A percentile compares a stretch with the other conserved stretches of the same genome.
phyloP scores from a whole-genome alignment of 2,329 filamentous ascomycete species.

The Cytospora piceicola region DNA sequence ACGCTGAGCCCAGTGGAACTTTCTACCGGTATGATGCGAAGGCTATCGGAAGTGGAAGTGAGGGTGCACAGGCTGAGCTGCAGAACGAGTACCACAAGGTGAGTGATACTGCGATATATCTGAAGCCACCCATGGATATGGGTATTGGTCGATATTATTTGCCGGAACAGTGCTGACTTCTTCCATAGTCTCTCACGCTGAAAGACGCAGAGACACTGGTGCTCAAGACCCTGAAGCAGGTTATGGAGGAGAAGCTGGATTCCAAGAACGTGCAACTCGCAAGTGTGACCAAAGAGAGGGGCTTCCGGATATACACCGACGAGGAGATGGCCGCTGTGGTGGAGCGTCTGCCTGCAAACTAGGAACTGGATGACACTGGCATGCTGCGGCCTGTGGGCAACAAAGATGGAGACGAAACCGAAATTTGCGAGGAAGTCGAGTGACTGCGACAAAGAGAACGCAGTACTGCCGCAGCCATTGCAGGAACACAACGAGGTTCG shows the following conservation, averaged over 20 bases:
- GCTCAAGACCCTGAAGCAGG: constrained; percentile 97
- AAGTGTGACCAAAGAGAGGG: constrained; percentile 95
- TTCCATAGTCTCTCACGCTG: constrained; percentile 76
- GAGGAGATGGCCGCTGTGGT: constrained; percentile 96
- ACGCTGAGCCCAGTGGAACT: constrained; percentile 95
- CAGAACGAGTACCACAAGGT: constrained; percentile 98
- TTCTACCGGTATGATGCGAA: constrained; percentile 99
- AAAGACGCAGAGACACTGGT: constrained; percentile 92
- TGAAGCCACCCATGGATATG: not conserved
- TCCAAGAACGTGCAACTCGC: constrained; percentile 98
- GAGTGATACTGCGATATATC: constrained; percentile 27
- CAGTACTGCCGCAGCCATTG: not conserved
- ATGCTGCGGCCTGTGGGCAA: not conserved
- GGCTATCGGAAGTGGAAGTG: constrained; percentile 95
- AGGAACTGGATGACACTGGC: constrained; percentile 28
- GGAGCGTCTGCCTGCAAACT: constrained; percentile 75
- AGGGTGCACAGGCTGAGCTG: constrained; percentile 95
- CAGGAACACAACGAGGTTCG: not conserved
- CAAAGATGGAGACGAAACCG: not conserved
- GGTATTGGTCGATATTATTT: not conserved
- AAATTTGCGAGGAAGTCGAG: not conserved
- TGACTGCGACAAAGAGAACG: not conserved
- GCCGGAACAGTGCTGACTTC: not conserved
- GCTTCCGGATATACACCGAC: constrained; percentile 98
- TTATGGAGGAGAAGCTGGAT: constrained; percentile 99